These are phyloP conservation scores for Citrus glauca DNA, from an alignment of 345 rosid species.

Conservation along the genomic window DNA sequence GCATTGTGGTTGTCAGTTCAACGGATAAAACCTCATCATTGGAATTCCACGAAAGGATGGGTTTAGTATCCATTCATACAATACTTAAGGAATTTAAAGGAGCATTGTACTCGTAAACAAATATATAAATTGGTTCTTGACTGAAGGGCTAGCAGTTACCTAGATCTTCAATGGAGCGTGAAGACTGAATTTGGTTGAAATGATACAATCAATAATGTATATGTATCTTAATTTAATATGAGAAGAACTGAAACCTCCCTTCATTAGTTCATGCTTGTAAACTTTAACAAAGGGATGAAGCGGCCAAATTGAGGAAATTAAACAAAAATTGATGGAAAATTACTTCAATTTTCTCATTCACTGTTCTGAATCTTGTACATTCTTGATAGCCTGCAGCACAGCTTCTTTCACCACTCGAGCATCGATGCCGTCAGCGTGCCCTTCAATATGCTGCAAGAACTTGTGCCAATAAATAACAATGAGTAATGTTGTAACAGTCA, in stretches of 20 bases:
- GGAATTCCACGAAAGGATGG: neutral
- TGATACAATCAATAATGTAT: neutral
- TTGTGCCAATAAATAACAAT: neutral
- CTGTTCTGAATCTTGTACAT: conserved; percentile 29
- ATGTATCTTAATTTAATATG: neutral
- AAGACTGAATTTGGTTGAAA: neutral
- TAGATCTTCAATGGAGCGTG: neutral
- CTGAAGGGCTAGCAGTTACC: neutral
- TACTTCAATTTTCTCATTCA: conserved; percentile 1
- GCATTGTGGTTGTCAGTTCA: neutral
- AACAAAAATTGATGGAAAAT: neutral
- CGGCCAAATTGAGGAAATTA: neutral
- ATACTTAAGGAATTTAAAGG: neutral
- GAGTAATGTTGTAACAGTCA: neutral
- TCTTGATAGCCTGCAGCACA: conserved; percentile 44
- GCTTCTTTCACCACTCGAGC: conserved; percentile 52
- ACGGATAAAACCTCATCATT: neutral
- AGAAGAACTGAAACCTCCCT: neutral
- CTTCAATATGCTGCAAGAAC: conserved; percentile 27
- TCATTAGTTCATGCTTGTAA: neutral
- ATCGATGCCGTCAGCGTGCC: conserved; percentile 27
- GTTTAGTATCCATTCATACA: neutral
- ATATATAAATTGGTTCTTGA: neutral
- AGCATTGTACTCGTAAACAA: neutral
- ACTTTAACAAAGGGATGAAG: neutral